phyloP scores from a whole-genome alignment of 352 stramenopile genomes.

The Globisporangium radiosum region DNA sequence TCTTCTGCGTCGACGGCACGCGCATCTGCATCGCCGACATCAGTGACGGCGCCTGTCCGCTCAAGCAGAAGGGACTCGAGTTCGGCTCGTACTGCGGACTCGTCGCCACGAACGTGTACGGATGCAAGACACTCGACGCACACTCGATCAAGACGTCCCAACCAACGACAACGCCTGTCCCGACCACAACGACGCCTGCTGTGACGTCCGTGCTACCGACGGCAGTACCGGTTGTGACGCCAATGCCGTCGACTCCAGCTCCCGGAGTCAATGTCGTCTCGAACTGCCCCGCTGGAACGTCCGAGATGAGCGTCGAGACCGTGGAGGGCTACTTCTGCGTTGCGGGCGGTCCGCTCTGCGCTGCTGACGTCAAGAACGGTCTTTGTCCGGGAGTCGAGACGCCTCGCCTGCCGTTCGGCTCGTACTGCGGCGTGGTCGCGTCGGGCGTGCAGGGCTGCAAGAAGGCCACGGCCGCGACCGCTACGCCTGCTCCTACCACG shows the following conservation, averaged over 20 bases:
- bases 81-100: slow-evolving; percentile 16
- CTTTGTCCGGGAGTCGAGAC: slow-evolving; percentile 15
- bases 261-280: background rate
- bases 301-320: slow-evolving; percentile 15
- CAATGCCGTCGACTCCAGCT: background rate
- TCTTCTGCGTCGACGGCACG: slow-evolving; percentile 13
- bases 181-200: background rate
- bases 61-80: slow-evolving; percentile 8
- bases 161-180: slow-evolving; percentile 1
- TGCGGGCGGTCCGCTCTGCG: slow-evolving; percentile 13
- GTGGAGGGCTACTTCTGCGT: slow-evolving; percentile 20
- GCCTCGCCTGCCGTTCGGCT: slow-evolving; percentile 9
- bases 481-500: background rate
- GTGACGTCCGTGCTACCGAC: background rate
- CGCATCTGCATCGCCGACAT: slow-evolving; percentile 12
- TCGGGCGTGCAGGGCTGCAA: slow-evolving; percentile 20
- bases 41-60: slow-evolving; percentile 9
- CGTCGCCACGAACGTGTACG: slow-evolving; percentile 13
- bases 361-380: slow-evolving; percentile 8
- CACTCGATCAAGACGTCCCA: slow-evolving; percentile 9
- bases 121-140: slow-evolving; percentile 11
- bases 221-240: background rate
- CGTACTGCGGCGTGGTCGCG: slow-evolving; percentile 12
- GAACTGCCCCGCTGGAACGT: slow-evolving; percentile 1
- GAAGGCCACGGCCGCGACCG: slow-evolving; percentile 1